Evolutionary conservation across 2,329 filamentous ascomycete species (phyloP).

Genomic region (Pseudonectria buxi): DNA sequence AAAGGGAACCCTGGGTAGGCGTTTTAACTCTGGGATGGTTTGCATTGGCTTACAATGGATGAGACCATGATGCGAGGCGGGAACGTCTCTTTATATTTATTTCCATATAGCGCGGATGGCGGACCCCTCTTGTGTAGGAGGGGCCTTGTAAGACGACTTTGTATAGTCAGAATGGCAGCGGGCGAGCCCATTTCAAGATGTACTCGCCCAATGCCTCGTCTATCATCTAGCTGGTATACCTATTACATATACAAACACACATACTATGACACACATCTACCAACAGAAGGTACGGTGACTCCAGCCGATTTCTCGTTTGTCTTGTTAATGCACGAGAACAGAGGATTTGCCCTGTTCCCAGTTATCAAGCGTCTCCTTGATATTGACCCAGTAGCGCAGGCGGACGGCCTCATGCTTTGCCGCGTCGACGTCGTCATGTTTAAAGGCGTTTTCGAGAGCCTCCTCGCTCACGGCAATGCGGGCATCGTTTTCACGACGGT

Average conservation of each 20-base stretch:
- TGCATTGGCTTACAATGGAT: too few relatives aligned
- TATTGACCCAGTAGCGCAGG: constrained; percentile 86
- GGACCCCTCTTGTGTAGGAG: background rate
- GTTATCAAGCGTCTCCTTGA: constrained; percentile 68
- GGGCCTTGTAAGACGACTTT: too few relatives aligned
- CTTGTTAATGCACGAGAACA: constrained; percentile 42
- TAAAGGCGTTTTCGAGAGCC: constrained; percentile 58
- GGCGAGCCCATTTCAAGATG: background rate
- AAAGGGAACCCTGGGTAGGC: too few relatives aligned
- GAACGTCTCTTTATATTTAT: background rate
- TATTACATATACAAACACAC: too few relatives aligned
- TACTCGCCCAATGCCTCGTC: background rate
- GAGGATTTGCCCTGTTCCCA: constrained; percentile 74
- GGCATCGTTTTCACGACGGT: constrained; percentile 60
- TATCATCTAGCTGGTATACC: too few relatives aligned
- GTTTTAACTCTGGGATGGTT: too few relatives aligned
- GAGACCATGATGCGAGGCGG: too few relatives aligned
- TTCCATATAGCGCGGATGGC: background rate
- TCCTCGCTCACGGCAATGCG: constrained; percentile 59
- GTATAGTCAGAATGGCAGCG: too few relatives aligned
- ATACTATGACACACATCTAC: too few relatives aligned
- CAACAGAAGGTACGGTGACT: too few relatives aligned
- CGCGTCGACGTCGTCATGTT: constrained; percentile 53
- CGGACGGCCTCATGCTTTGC: constrained; percentile 69
- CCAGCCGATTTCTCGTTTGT: too few relatives aligned